Percentiles rank a stretch among this genome's conserved stretches.
Conservation (phyloP, 176 grass and related monocot species). For the Raddia guianensis region DNA sequence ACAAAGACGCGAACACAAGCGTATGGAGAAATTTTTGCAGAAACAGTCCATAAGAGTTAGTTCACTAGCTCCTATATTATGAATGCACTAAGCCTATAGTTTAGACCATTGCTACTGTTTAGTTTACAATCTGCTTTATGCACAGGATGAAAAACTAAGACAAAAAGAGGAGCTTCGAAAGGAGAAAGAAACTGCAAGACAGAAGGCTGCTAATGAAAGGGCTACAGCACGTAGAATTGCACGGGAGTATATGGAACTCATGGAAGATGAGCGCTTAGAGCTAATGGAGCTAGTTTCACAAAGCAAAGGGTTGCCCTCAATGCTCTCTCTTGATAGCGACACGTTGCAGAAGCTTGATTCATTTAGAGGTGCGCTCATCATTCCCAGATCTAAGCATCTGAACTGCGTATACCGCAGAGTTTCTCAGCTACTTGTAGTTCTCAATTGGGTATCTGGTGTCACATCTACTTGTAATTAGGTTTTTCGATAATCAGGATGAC, state of each 20-base stretch:
- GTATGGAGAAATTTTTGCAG: conserved; percentile 82
- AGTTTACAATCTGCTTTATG: conserved; percentile 36
- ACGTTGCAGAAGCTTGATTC: conserved; percentile 87
- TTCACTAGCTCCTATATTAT: conserved; percentile 30
- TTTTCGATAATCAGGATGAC: background rate
- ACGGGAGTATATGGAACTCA: conserved; percentile 81
- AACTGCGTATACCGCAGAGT: background rate
- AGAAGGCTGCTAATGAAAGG: conserved; percentile 88
- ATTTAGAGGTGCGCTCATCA: conserved; percentile 71
- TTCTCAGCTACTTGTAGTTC: background rate
- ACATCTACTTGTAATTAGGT: background rate
- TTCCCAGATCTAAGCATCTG: conserved; percentile 17
- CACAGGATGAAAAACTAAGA: conserved; percentile 78
- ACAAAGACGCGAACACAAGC: conserved; percentile 79
- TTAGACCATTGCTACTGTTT: background rate
- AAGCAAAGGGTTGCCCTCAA: conserved; percentile 83
- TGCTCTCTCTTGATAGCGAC: conserved; percentile 81
- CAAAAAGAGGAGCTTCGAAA: conserved; percentile 90
- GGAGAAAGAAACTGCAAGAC: conserved; percentile 88
- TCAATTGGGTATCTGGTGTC: background rate
- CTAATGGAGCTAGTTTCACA: conserved; percentile 88
- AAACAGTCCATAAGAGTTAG: conserved; percentile 77
- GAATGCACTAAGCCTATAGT: conserved; percentile 6
- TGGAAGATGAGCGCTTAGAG: conserved; percentile 96
- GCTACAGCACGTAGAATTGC: conserved; percentile 91